Evolutionary conservation across 1,139 yeast species (phyloP), one percentile per base, ranked within the genome.

Genomic region (Candida smagusa): DNA sequence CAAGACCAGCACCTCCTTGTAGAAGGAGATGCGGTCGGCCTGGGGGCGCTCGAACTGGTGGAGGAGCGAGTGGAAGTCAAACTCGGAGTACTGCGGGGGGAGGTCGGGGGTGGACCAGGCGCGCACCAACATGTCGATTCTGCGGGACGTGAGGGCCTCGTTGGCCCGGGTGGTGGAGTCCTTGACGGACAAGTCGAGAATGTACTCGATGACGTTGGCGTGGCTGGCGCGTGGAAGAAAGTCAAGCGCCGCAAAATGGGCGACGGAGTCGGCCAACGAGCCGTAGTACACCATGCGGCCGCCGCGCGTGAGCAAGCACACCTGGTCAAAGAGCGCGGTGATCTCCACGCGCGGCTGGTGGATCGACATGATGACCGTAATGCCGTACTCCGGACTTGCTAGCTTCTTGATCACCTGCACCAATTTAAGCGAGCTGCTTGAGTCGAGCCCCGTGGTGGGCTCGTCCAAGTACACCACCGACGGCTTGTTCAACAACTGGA

Each of bases 281-380:
- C 92, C 95, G 43, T 69, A 74, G 53, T 74, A 84, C 4, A 83
- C 77, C 34, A 77, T 57, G 25, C 79, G 65, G 2, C 92, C 87
- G 7, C 84, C 88, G 37, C 77, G 66, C 0, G 95, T 77, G 28
- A 88, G 60, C n/a, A 88, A 70, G 39, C 90, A 75, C 3, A 87
- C 66, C 34, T 76, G 70, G 55, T 88, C 95, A 49, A 88, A 83
- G 31, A 85, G 58, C 30, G 59, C 54, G 11, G 79, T 63, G 32
- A 87, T 84, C 53, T 87, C 95, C 0, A 86, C 77, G 38, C 95
- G 63, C 0, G 96, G 96, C 54, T 88, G 96, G 55, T 87, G 96
- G 33, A 87, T 83, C 28, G 90, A 81, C 60, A 86, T 63, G 4
- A 87, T 68, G 25, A 87, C 71, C 0, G 94, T 84, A 31, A 89